Conservation (phyloP, 176 grass and related monocot species). For the Bonia amplexicaulis region DNA sequence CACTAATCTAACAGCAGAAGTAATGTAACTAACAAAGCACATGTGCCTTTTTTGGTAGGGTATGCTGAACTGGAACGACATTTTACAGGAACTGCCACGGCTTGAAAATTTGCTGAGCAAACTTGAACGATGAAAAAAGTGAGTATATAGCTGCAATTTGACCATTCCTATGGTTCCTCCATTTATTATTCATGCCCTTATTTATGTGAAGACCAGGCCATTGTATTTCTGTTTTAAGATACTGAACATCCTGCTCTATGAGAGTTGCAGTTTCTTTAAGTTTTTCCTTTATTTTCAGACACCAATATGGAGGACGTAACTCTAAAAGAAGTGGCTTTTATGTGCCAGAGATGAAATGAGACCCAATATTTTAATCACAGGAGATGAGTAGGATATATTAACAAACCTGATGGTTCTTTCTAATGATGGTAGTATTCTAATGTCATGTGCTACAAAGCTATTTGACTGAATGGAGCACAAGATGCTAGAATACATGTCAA, state of each 20-base stretch:
- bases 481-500: background rate
- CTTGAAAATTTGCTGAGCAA: slow-evolving; percentile 88
- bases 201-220: background rate
- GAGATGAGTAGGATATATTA: background rate
- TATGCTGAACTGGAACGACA: slow-evolving; percentile 81
- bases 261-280: background rate
- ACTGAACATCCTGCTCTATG: background rate
- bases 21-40: background rate
- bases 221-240: background rate
- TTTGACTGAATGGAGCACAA: background rate
- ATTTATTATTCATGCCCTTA: background rate
- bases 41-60: slow-evolving; percentile 46
- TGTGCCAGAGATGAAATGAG: background rate
- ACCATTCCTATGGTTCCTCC: no score
- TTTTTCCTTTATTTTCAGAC: background rate
- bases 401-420: background rate
- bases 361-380: background rate
- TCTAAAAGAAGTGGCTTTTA: background rate
- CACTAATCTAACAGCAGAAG: background rate
- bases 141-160: no score
- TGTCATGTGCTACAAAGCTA: background rate
- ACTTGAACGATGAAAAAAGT: slow-evolving; percentile 4
- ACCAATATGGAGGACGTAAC: background rate
- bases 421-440: background rate
- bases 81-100: slow-evolving; percentile 38